Percentiles rank a stretch among this genome's conserved stretches.
Conservation (phyloP, 1,284 basidiomycete genomes). For the Cutaneotrichosporon spelunceum region DNA sequence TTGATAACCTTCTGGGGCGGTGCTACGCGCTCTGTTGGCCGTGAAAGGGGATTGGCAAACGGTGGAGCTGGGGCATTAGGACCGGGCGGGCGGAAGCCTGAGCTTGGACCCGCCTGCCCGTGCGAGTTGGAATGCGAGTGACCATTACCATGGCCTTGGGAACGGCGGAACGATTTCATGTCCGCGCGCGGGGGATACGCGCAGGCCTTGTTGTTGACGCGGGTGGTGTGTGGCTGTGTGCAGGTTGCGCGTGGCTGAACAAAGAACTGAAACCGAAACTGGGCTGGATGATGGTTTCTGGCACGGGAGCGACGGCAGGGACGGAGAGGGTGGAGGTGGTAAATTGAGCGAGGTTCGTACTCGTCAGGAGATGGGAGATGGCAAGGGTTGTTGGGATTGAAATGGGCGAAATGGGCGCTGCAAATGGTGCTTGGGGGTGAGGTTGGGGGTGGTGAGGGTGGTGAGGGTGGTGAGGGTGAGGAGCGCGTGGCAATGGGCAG, state of each 20-base stretch:
- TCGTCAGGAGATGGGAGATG: background rate
- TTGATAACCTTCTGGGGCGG: conserved; percentile 96
- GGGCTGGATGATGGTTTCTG: background rate
- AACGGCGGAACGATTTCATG: conserved; percentile 85
- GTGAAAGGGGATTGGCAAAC: conserved; percentile 60
- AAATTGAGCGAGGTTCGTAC: too few relatives aligned
- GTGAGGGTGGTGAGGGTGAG: too few relatives aligned
- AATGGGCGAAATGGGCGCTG: too few relatives aligned
- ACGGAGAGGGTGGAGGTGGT: background rate
- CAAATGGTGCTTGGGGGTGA: too few relatives aligned
- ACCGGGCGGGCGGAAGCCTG: background rate
- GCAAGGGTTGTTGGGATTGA: too few relatives aligned
- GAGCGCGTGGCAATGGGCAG: too few relatives aligned
- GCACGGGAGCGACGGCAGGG: background rate
- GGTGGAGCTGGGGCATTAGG: conserved; percentile 11
- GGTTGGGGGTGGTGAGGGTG: too few relatives aligned
- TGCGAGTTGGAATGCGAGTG: conserved; percentile 18
- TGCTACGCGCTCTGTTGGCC: conserved; percentile 64
- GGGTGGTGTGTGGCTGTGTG: background rate
- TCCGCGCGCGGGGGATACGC: background rate
- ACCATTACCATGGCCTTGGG: conserved; percentile 40
- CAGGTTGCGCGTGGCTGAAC: background rate
- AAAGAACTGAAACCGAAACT: background rate
- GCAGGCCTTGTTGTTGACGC: background rate
- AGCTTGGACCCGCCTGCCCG: conserved; percentile 7